These are phyloP conservation scores for Cystofilobasidium bisporidii DNA, from an alignment of 768 basidiomycete species.

Conservation along the genomic window DNA sequence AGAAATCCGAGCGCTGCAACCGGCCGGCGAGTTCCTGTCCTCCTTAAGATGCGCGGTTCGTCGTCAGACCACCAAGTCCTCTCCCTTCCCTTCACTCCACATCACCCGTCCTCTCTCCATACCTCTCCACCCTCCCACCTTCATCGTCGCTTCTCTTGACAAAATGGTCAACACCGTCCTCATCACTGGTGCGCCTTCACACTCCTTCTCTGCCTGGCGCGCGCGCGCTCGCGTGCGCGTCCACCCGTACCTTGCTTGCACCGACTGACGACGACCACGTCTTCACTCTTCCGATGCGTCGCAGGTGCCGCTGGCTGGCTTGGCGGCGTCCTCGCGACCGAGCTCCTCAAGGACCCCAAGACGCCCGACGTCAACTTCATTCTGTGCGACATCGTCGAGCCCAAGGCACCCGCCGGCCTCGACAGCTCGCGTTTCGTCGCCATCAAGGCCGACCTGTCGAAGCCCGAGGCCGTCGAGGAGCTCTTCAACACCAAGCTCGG, in stretches of 20 bases:
- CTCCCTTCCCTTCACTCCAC: not conserved
- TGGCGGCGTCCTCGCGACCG: conserved; percentile 4
- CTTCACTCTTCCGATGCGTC: not conserved
- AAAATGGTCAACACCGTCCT: not conserved
- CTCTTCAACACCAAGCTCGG: conserved; percentile 38
- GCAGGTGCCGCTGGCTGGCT: conserved; percentile 9
- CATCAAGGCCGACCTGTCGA: conserved; percentile 38
- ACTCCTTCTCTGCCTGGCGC: not conserved
- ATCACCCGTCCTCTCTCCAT: not conserved
- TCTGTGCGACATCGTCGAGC: conserved; percentile 33
- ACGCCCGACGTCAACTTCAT: conserved; percentile 6
- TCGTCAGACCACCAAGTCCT: not conserved
- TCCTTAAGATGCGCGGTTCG: no score
- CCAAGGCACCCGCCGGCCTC: conserved; percentile 37
- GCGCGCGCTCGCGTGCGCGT: no score
- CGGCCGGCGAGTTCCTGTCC: no score
- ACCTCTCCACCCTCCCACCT: not conserved
- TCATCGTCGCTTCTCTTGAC: no score
- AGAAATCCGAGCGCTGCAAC: no score
- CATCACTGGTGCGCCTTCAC: not conserved
- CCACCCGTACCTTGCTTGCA: not conserved
- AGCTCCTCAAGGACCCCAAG: conserved; percentile 18
- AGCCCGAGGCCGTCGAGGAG: conserved; percentile 33
- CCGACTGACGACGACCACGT: not conserved
- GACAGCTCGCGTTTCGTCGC: conserved; percentile 31